Conservation (phyloP, 192 early-diverging fungal genomes). For the Linnemannia hyalina region DNA sequence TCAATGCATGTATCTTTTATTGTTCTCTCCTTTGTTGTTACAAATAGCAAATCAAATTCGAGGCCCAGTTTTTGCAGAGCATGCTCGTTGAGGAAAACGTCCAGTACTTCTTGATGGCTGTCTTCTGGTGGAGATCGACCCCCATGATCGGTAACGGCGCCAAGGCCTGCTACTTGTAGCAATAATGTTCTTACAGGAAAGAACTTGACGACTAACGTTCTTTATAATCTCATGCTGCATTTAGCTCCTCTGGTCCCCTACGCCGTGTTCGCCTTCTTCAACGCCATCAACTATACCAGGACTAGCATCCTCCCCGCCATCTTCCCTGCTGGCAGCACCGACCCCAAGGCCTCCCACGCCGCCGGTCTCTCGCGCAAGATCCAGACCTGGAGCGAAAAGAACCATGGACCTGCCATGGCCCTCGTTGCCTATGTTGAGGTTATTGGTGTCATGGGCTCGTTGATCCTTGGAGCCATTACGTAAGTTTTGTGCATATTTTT, state of each 20-base stretch:
- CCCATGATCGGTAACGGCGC: conserved; percentile 72
- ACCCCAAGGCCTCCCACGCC: conserved; percentile 43
- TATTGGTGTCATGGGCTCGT: conserved; percentile 72
- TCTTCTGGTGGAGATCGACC: conserved; percentile 77
- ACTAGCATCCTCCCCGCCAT: conserved; percentile 75
- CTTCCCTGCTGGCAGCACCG: conserved; percentile 59
- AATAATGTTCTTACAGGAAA: neutral
- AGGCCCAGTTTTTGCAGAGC: conserved; percentile 68
- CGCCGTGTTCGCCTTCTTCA: conserved; percentile 81
- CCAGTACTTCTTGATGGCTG: conserved; percentile 78
- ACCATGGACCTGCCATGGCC: conserved; percentile 74
- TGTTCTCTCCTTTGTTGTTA: neutral
- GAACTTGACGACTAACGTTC: neutral
- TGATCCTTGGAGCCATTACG: conserved; percentile 67
- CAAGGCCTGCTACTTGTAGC: neutral
- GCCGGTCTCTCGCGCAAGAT: conserved; percentile 62
- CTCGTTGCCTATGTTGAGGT: conserved; percentile 80
- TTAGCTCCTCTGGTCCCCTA: conserved; percentile 84
- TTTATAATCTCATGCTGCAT: neutral
- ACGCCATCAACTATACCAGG: conserved; percentile 77
- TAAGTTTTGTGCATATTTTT: conserved; percentile 41
- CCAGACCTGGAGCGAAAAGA: conserved; percentile 65
- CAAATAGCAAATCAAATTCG: conserved; percentile 70
- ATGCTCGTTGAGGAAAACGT: conserved; percentile 82
- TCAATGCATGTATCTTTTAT: neutral